Conservation (phyloP, 495 filamentous ascomycete species). For the Cercophora sp. region DNA sequence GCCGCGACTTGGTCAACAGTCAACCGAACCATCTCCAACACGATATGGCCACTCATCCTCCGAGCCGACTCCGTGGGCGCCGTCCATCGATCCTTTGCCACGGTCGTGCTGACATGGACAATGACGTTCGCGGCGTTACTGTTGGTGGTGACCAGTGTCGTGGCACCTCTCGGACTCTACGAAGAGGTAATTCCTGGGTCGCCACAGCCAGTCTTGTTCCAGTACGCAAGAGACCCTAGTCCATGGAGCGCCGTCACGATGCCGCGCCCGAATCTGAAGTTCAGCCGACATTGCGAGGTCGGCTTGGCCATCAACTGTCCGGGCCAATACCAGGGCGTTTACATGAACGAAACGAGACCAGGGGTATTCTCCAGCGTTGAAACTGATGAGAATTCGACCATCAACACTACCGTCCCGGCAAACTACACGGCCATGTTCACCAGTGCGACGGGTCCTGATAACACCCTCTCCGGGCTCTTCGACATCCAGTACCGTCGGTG, state of each 20-base stretch:
- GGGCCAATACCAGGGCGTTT: background rate
- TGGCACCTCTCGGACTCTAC: background rate
- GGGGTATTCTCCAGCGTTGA: background rate
- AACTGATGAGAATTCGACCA: no score
- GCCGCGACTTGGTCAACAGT: background rate
- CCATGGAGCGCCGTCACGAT: background rate
- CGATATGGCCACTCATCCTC: background rate
- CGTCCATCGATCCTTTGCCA: background rate
- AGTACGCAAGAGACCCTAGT: background rate
- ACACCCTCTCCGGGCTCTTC: background rate
- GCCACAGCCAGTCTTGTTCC: background rate
- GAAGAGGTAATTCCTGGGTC: background rate
- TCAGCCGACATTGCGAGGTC: background rate
- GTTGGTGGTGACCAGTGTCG: background rate
- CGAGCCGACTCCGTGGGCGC: background rate
- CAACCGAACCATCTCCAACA: background rate
- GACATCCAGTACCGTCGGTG: constrained; percentile 3
- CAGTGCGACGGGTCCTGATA: background rate
- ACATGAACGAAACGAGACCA: background rate
- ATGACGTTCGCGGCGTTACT: background rate
- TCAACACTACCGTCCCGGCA: background rate
- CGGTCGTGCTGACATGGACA: background rate
- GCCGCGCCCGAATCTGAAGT: background rate
- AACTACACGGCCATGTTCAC: background rate
- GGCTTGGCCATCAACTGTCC: background rate